A percentile compares a stretch with the other conserved stretches of the same genome.
Evolutionary conservation across 148 eudicot species (phyloP).

Genomic region (Rhododendron kiyosumense): DNA sequence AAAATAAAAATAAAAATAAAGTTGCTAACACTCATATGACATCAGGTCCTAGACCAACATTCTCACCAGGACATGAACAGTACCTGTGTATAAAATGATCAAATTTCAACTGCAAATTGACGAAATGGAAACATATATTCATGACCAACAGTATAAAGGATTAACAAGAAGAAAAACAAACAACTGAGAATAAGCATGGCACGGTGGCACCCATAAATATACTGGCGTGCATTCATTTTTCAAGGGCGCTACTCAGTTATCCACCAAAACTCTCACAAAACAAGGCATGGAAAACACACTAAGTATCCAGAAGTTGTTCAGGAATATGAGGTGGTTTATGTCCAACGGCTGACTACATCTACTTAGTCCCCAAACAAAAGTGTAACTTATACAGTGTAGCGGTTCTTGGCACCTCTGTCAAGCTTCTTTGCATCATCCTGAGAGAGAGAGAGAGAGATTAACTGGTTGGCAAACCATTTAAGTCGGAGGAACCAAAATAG

Average conservation of each 20-base stretch:
- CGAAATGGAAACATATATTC: not conserved
- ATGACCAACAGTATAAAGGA: not conserved
- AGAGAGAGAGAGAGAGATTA: not conserved
- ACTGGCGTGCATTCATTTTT: not conserved
- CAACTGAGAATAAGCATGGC: not conserved
- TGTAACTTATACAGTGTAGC: slow-evolving; percentile 45
- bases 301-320: not conserved
- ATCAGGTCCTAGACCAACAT: too few relatives aligned
- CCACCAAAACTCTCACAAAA: not conserved
- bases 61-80: too few relatives aligned
- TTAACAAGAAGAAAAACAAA: not conserved
- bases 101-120: not conserved
- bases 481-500: not conserved
- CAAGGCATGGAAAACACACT: not conserved
- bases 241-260: not conserved
- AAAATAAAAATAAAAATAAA: too few relatives aligned
- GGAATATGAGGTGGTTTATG: not conserved
- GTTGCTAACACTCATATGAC: too few relatives aligned
- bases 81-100: too few relatives aligned
- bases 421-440: slow-evolving; percentile 82
- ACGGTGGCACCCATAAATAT: too few relatives aligned
- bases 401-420: slow-evolving; percentile 65
- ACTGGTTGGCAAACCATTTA: not conserved
- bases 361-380: not conserved
- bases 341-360: not conserved